Evolutionary conservation across 2,329 filamentous ascomycete genomes (phyloP), one percentile per base, ranked within the genome.

Genomic region (Dactylellina haptotyla): DNA sequence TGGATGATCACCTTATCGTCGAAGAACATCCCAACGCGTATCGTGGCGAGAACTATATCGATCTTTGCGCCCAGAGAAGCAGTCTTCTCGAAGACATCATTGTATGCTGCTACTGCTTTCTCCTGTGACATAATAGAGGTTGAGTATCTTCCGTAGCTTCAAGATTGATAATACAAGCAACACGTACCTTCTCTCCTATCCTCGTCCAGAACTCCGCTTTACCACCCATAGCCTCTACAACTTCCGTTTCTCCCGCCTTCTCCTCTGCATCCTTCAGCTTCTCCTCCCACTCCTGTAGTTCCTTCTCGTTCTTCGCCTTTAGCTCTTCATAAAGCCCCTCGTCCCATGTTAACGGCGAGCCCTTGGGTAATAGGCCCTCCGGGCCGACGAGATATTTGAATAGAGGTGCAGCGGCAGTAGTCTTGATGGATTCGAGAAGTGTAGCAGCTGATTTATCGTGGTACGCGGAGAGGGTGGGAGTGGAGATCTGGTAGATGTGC

Each of bases 41-140:
- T 94, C 84, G 98, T 95, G 77, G 95, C 95, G 65, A 99, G 89
- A 54, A 97, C 92, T 58, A 99, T 85, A 82, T 99, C 95, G 81
- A 99, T 99, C 85, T 97, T 98, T 77, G 91, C 94, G 78, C 94
- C 95, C 74, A 99, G 87, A 78, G 97, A 92, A 76, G 93, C 91
- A n/a, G 93, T 98, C 86, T 97, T 97, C 80, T 98, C 93, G 78
- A 97, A 92, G 62, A 98, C 87, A 79, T 89, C 89, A 84, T 99
- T 95, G 84, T 94, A 97, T 61, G 91, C 90, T 69, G 92, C 88
- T 79, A 98, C 91, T 18, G 95, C 92, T 86, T 95, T 95, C 82
- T 99, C 95, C 93, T 97, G 79, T 64, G 67, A 18, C 56, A 16
- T 62, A n/a, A n/a, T n/a, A n/a, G n/a, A n/a, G n/a, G n/a, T n/a